Percentiles rank a stretch among this genome's conserved stretches.
Conservation (phyloP, 805 yeast genomes). For the Pichia sporocuriosa region DNA sequence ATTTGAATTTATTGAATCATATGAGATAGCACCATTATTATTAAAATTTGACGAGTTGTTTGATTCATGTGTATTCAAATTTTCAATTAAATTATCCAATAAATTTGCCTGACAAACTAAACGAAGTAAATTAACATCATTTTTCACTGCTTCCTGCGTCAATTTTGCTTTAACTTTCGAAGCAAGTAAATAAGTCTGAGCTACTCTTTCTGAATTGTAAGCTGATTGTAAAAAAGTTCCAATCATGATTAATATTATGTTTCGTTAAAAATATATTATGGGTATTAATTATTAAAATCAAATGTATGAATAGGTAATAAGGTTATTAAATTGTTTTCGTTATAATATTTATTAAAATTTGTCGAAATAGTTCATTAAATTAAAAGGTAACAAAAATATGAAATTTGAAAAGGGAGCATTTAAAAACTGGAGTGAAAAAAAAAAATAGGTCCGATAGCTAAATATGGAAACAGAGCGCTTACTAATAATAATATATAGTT, state of each 20-base stretch:
- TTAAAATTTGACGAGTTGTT: constrained; percentile 18
- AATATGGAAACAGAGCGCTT: no score
- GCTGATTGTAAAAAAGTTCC: constrained; percentile 1
- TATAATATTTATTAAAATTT: no score
- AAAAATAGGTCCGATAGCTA: no score
- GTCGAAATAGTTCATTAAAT: no score
- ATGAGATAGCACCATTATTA: constrained; percentile 16
- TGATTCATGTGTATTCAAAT: constrained; percentile 27
- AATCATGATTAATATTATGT: constrained; percentile 5
- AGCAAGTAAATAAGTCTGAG: constrained; percentile 51
- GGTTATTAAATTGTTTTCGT: no score
- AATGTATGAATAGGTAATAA: no score
- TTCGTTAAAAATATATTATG: no score
- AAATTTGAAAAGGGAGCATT: no score
- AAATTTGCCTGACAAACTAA: constrained; percentile 67
- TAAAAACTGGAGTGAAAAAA: no score
- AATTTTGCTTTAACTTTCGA: constrained; percentile 58
- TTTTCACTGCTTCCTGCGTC: constrained; percentile 52
- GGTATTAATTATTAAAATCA: no score
- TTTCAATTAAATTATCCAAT: constrained; percentile 58
- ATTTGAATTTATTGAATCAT: constrained; percentile 13
- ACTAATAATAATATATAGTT: no score
- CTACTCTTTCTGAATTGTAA: constrained; percentile 3
- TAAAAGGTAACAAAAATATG: no score
- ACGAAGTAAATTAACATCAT: constrained; percentile 49